phyloP scores from a whole-genome alignment of 345 rosid species.

The Populus euphratica region DNA sequence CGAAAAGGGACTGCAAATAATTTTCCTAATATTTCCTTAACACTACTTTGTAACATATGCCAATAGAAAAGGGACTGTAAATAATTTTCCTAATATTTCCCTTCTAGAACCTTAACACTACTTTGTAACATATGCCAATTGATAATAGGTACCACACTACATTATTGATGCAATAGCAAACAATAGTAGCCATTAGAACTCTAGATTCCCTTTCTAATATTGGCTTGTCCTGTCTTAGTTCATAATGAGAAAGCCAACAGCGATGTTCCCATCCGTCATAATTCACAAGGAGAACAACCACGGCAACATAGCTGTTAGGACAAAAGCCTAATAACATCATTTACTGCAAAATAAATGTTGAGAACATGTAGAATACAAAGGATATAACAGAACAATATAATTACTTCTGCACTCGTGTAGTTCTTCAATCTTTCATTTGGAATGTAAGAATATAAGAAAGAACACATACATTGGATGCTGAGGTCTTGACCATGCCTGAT shows the following conservation, averaged over 20 bases:
- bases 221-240: not conserved
- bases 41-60: too few species aligned
- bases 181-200: not conserved
- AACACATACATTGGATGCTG: conserved; percentile 86
- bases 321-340: not conserved
- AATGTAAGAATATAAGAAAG: conserved; percentile 18
- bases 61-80: not conserved
- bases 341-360: not conserved
- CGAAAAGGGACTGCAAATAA: not conserved
- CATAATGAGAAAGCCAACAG: not conserved
- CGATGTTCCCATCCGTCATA: not conserved
- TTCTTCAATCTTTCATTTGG: conserved; percentile 6
- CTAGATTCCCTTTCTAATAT: not conserved
- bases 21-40: not conserved
- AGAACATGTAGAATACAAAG: not conserved
- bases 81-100: not conserved
- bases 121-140: not conserved
- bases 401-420: not conserved
- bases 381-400: not conserved
- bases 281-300: not conserved
- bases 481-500: conserved; percentile 66
- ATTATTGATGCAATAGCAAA: not conserved
- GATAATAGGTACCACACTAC: not conserved
- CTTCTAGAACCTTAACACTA: not conserved
- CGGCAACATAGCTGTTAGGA: not conserved